phyloP scores from a whole-genome alignment of 78 protist genomes.

The Speleostelium caveatum region DNA sequence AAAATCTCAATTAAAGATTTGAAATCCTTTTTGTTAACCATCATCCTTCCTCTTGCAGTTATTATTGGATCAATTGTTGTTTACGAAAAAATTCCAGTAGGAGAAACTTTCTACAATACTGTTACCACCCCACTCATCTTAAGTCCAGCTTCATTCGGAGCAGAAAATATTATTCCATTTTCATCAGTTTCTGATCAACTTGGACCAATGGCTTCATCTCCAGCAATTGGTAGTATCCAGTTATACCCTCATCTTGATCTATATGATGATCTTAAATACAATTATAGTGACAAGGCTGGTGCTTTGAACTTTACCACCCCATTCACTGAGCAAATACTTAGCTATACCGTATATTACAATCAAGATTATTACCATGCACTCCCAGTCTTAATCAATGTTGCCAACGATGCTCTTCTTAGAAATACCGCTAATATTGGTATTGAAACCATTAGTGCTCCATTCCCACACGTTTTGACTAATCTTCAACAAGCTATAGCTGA shows the following conservation, averaged over 20 bases:
- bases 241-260: background rate
- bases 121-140: conserved; percentile 8
- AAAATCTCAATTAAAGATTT: conserved; percentile 20
- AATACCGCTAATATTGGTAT: conserved; percentile 17
- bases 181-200: background rate
- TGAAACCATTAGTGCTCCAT: conserved; percentile 4
- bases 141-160: background rate
- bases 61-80: conserved; percentile 51
- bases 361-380: conserved; percentile 30
- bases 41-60: conserved; percentile 10
- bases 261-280: conserved; percentile 9
- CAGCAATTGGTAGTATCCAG: background rate
- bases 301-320: conserved; percentile 6
- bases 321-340: background rate
- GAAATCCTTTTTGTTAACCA: conserved; percentile 5
- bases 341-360: conserved; percentile 15
- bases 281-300: conserved; percentile 7
- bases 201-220: background rate
- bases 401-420: conserved; percentile 39
- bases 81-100: conserved; percentile 1
- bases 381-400: conserved; percentile 18
- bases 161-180: background rate
- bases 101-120: background rate
- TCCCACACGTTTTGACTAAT: conserved; percentile 16
- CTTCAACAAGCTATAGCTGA: background rate